Evolutionary conservation across 352 stramenopile species (phyloP).

Genomic region (Plasmopara viticola): DNA sequence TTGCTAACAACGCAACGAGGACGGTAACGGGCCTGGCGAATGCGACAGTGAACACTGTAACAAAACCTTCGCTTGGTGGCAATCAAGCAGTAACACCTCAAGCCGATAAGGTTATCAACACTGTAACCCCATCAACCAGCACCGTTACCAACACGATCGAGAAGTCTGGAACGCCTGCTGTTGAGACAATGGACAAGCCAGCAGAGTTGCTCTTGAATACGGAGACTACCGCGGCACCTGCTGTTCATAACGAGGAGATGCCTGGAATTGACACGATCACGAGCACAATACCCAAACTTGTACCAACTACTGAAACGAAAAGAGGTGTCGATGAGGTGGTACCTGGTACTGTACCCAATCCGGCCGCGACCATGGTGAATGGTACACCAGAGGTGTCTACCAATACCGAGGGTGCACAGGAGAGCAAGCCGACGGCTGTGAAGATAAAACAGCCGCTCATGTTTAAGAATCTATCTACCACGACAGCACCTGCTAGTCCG

Average conservation of each 20-base stretch:
- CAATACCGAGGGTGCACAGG: neutral
- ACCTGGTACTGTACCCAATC: neutral
- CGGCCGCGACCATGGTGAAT: neutral
- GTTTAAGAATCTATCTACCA: neutral
- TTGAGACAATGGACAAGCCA: neutral
- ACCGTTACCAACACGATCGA: neutral
- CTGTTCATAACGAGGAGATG: neutral
- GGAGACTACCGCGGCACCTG: neutral
- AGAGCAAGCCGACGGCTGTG: neutral
- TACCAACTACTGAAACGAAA: neutral
- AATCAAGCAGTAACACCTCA: slow-evolving; percentile 4
- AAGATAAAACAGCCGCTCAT: neutral
- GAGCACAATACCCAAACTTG: neutral
- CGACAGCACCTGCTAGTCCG: neutral
- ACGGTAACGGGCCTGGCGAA: neutral
- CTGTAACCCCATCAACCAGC: neutral
- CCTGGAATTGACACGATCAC: neutral
- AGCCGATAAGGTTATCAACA: slow-evolving; percentile 4
- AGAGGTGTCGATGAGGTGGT: neutral
- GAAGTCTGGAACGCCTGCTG: neutral
- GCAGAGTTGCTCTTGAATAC: neutral
- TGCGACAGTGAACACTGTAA: neutral
- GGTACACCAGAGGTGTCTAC: neutral
- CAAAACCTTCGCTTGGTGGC: slow-evolving; percentile 1
- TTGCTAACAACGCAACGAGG: neutral